These are phyloP conservation scores for Hymenoscyphus fraxineus DNA, from an alignment of 2,329 filamentous ascomycete genomes.

Conservation along the genomic window DNA sequence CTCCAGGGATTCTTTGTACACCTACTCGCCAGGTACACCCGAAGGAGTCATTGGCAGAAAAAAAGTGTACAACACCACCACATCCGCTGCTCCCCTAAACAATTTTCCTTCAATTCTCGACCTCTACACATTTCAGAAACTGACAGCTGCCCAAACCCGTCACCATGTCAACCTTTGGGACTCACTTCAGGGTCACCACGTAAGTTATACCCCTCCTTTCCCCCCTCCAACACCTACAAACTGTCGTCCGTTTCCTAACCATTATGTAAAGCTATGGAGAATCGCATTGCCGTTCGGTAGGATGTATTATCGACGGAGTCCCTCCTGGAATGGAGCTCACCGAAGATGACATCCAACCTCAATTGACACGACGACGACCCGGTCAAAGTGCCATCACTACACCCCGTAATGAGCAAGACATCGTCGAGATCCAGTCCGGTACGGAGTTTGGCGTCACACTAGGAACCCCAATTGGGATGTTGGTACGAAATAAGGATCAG, in stretches of 20 bases:
- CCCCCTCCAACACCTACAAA: not conserved
- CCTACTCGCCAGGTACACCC: not conserved
- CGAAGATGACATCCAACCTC: constrained; percentile 86
- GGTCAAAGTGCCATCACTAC: constrained; percentile 90
- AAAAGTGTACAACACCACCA: constrained; percentile 1
- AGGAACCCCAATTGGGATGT: constrained; percentile 83
- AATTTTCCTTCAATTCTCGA: not conserved
- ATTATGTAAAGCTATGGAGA: constrained; percentile 57
- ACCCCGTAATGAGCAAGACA: constrained; percentile 87
- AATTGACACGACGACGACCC: constrained; percentile 85
- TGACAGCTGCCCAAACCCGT: not conserved
- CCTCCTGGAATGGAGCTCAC: constrained; percentile 83
- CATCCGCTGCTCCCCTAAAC: not conserved
- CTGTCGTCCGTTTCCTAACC: constrained; percentile 11
- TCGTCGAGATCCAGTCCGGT: constrained; percentile 87
- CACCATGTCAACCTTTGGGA: constrained; percentile 81
- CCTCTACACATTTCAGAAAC: no score
- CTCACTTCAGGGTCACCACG: constrained; percentile 79
- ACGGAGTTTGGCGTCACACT: constrained; percentile 86
- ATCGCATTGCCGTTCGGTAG: constrained; percentile 88
- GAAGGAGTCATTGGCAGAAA: not conserved
- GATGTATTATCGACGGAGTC: constrained; percentile 90
- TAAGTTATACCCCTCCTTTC: constrained; percentile 20
- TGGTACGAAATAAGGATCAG: constrained; percentile 90
- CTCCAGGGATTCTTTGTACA: not conserved